These are phyloP conservation scores for Mycosarcoma maydis DNA, from an alignment of 1,284 basidiomycete species.

Conservation along the genomic window DNA sequence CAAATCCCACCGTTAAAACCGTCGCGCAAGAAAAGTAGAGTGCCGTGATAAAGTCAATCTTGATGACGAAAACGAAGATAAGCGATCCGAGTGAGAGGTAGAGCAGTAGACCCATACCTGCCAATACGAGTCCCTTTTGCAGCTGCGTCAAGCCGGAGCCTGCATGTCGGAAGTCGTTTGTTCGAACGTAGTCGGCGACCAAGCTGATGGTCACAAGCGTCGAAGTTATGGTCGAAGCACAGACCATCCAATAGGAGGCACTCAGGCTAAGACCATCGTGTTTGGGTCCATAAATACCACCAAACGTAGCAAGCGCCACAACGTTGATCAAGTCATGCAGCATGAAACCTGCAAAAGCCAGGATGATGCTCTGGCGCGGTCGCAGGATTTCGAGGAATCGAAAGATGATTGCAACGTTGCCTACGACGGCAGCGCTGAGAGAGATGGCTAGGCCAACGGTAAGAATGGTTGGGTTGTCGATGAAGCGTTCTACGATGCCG, in stretches of 20 bases:
- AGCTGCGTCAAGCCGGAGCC: slow-evolving; percentile 79
- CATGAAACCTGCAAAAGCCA: slow-evolving; percentile 75
- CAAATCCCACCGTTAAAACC: slow-evolving; percentile 78
- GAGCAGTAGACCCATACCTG: slow-evolving; percentile 71
- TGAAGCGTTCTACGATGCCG: slow-evolving; percentile 44
- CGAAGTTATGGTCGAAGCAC: slow-evolving; percentile 79
- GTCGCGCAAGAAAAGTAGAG: slow-evolving; percentile 74
- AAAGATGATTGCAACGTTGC: slow-evolving; percentile 76
- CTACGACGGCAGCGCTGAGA: slow-evolving; percentile 76
- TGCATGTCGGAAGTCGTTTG: slow-evolving; percentile 75
- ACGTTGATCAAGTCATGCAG: slow-evolving; percentile 76
- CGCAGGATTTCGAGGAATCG: slow-evolving; percentile 74
- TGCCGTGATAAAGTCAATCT: slow-evolving; percentile 70
- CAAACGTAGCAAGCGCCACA: slow-evolving; percentile 74
- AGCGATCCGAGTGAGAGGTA: slow-evolving; percentile 73
- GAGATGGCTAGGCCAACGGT: slow-evolving; percentile 76
- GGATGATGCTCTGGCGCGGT: slow-evolving; percentile 71
- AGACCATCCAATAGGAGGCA: slow-evolving; percentile 79
- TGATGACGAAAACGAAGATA: slow-evolving; percentile 42
- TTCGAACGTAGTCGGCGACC: slow-evolving; percentile 72
- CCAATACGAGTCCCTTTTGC: slow-evolving; percentile 79
- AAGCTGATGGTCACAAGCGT: slow-evolving; percentile 77
- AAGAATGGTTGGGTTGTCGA: slow-evolving; percentile 68
- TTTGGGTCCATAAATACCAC: slow-evolving; percentile 72
- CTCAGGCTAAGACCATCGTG: slow-evolving; percentile 71